Conservation (phyloP, 257 asterid genomes). For the Solanum chilense region DNA sequence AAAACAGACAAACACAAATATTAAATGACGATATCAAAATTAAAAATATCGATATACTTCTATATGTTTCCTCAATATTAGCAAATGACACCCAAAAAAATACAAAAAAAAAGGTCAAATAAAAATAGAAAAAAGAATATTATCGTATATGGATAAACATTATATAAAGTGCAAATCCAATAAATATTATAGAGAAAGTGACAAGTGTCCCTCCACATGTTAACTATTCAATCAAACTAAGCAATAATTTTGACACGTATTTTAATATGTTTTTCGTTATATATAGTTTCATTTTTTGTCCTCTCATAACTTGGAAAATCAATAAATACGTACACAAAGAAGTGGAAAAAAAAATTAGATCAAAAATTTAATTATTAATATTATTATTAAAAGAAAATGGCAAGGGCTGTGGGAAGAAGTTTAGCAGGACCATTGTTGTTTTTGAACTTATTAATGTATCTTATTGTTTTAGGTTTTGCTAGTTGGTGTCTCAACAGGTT, state of each 20-base stretch:
- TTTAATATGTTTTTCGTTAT: not conserved
- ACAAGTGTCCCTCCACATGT: conserved; percentile 29
- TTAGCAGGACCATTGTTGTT: conserved; percentile 77
- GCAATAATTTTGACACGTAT: conserved; percentile 11
- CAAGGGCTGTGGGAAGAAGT: conserved; percentile 57
- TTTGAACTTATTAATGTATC: conserved; percentile 63
- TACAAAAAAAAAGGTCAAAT: not conserved
- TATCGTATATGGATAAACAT: not conserved
- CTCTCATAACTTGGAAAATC: not conserved
- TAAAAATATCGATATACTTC: too few species aligned
- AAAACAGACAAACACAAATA: not conserved
- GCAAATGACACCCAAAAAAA: not conserved
- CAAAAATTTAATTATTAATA: not conserved
- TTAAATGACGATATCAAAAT: not conserved
- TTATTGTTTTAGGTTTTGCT: conserved; percentile 60
- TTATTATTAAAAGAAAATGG: conserved; percentile 18
- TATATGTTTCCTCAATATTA: not conserved
- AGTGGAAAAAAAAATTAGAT: not conserved
- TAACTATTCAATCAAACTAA: not conserved
- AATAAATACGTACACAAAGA: not conserved
- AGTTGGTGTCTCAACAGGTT: conserved; percentile 76
- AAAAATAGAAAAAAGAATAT: not conserved
- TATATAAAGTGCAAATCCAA: not conserved
- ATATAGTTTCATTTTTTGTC: not conserved
- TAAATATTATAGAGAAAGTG: not conserved